Percentiles rank a stretch among this genome's conserved stretches.
These are phyloP conservation scores for Arthrobotrys sinensis DNA, from an alignment of 2,329 filamentous ascomycete species.

Conservation along the genomic window DNA sequence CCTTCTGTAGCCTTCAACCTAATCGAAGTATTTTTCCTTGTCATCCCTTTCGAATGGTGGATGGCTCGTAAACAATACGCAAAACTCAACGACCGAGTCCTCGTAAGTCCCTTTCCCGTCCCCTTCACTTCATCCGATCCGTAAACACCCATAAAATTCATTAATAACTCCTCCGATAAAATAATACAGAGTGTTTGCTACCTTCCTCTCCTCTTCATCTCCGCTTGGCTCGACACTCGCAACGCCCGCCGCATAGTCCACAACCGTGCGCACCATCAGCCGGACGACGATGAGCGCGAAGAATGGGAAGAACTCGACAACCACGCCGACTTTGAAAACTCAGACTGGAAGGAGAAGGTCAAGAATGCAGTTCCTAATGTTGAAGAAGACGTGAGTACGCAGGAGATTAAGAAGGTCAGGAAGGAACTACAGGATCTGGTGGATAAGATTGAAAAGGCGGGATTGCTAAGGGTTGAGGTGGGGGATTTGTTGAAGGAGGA, in stretches of 20 bases:
- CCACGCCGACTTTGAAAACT: slow-evolving; percentile 83
- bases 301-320: slow-evolving; percentile 90
- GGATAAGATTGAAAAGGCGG: slow-evolving; percentile 64
- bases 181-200: slow-evolving; percentile 37
- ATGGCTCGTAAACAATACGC: slow-evolving; percentile 81
- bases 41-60: slow-evolving; percentile 95
- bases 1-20: slow-evolving; percentile 80
- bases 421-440: slow-evolving; percentile 71
- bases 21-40: slow-evolving; percentile 84
- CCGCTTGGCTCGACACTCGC: slow-evolving; percentile 36
- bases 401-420: slow-evolving; percentile 78
- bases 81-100: slow-evolving; percentile 87
- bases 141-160: not conserved
- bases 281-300: slow-evolving; percentile 88
- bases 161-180: not conserved
- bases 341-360: slow-evolving; percentile 88
- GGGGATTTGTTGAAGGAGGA: slow-evolving; percentile 46
- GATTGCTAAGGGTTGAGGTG: slow-evolving; percentile 35
- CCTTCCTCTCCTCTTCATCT: slow-evolving; percentile 50
- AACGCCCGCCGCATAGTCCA: slow-evolving; percentile 77
- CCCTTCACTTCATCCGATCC: too few species aligned
- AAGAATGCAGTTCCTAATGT: slow-evolving; percentile 83
- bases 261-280: slow-evolving; percentile 85
- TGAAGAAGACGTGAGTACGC: slow-evolving; percentile 81
- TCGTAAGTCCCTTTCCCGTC: slow-evolving; percentile 70